Base-by-base conservation (phyloP, 2,329 filamentous ascomycete genomes). In the Xylaria multiplex region DNA sequence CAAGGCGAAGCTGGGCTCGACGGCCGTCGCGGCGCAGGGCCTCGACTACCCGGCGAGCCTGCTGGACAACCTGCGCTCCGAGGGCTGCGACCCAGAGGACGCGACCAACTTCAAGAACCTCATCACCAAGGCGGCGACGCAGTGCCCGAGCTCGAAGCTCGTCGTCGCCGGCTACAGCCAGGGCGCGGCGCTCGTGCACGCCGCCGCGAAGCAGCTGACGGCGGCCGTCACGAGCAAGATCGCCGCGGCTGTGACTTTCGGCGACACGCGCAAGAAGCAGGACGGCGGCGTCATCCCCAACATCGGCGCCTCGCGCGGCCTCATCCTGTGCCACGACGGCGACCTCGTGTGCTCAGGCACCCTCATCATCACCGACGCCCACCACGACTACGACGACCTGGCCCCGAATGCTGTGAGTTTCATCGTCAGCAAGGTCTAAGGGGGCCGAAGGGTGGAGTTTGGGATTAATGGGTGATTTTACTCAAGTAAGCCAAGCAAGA, bases 341-440 rank as follows among this genome's bases (percentile, higher is more conserved):
- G 85, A 88, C 68, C 76, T 81, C 9, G 84, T 88, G 6, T 88
- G 85, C 65, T 60, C 74, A 3, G 82, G 84, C 40, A 81, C 81
- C 0, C 71, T 80, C 24, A 76, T 81, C 59, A 72, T 81, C 6
- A 72, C 80, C 24, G 77, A 76, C 7, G 70, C 79, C 6, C 82
- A 84, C 73, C 59, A 80, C 40, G 74, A 73, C 2, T 84, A 84
- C n/a, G 40, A 66, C 2, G 68, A 71, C 43, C 46, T 69, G 6
- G 63, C 64, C 0, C 63, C 62, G 14, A 46, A 59, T 35, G 69
- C 65, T 19, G 69, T 68, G 11, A 49, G 50, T 37, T 71, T 70
- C 27, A 69, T 71, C 32, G 58, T 53, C 19, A 54, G 60, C 30
- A 69, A 67, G 61, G 53, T 69, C 16, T 65, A 56, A 46, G 19